phyloP scores from a whole-genome alignment of 2,329 filamentous ascomycete genomes.

The Fusarium sp. region DNA sequence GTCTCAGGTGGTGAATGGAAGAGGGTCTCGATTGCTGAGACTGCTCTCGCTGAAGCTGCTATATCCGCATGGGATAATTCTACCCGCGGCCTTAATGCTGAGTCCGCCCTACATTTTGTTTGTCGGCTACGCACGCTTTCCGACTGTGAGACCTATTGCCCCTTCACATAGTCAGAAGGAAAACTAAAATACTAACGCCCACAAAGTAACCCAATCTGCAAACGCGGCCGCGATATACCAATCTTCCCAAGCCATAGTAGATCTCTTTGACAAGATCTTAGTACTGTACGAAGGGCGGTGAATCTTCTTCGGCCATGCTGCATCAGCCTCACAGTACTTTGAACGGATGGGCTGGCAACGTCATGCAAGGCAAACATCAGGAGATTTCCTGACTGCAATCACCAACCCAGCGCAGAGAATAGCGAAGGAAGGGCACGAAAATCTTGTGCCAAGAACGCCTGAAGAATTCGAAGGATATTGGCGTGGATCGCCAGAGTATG shows the following conservation, averaged over 20 bases:
- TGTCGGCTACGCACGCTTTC: constrained; percentile 65
- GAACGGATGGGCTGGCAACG: constrained; percentile 75
- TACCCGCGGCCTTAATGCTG: constrained; percentile 78
- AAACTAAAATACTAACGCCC: too few relatives aligned
- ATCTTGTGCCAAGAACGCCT: constrained; percentile 71
- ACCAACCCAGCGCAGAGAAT: constrained; percentile 72
- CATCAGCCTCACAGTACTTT: constrained; percentile 71
- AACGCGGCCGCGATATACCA: constrained; percentile 74
- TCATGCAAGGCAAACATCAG: constrained; percentile 73
- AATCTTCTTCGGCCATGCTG: constrained; percentile 77
- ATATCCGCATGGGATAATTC: constrained; percentile 75
- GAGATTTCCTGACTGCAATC: constrained; percentile 75
- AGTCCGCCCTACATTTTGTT: constrained; percentile 78
- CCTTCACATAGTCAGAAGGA: too few relatives aligned
- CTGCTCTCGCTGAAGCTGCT: constrained; percentile 71
- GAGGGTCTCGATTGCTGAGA: constrained; percentile 84
- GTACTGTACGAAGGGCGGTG: constrained; percentile 81
- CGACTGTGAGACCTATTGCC: not conserved
- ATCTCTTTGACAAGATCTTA: constrained; percentile 78
- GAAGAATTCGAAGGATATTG: constrained; percentile 72
- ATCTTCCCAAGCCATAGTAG: constrained; percentile 74
- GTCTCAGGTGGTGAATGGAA: constrained; percentile 79
- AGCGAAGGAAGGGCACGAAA: constrained; percentile 67
- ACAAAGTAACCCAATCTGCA: constrained; percentile 2
- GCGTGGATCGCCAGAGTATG: constrained; percentile 58